These are phyloP conservation scores for Aspergillus terreus DNA, from an alignment of 2,329 filamentous ascomycete species.

Conservation along the genomic window DNA sequence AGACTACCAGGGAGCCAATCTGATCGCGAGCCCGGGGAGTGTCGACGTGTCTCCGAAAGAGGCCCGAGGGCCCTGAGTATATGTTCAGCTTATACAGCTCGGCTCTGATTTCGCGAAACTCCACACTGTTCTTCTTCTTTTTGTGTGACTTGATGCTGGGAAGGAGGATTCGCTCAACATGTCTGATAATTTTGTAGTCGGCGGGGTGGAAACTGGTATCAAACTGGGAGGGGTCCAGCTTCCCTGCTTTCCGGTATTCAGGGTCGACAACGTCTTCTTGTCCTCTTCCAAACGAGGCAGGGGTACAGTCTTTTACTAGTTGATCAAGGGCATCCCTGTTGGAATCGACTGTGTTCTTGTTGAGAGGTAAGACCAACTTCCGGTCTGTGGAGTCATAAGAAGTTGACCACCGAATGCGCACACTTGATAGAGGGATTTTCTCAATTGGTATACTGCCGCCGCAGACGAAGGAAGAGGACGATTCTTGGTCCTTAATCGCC, in stretches of 20 bases:
- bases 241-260: constrained; percentile 50
- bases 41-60: constrained; percentile 53
- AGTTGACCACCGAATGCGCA: constrained; percentile 8
- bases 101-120: constrained; percentile 40
- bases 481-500: neutral
- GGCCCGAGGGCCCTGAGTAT: constrained; percentile 50
- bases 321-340: constrained; percentile 1
- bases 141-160: constrained; percentile 20
- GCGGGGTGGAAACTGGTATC: constrained; percentile 51
- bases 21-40: constrained; percentile 49
- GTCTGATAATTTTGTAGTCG: constrained; percentile 50
- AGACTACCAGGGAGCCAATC: constrained; percentile 54
- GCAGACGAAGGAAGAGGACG: neutral
- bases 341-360: neutral
- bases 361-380: constrained; percentile 6
- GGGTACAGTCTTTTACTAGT: constrained; percentile 34
- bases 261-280: constrained; percentile 50
- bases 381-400: neutral
- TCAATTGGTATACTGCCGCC: neutral
- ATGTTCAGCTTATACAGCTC: constrained; percentile 59
- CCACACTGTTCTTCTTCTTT: constrained; percentile 7
- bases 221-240: constrained; percentile 49
- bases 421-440: neutral
- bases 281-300: constrained; percentile 49
- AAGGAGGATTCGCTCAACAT: constrained; percentile 46